Base-by-base conservation (phyloP, 176 grass and related monocot genomes). In the Carex pumila region DNA sequence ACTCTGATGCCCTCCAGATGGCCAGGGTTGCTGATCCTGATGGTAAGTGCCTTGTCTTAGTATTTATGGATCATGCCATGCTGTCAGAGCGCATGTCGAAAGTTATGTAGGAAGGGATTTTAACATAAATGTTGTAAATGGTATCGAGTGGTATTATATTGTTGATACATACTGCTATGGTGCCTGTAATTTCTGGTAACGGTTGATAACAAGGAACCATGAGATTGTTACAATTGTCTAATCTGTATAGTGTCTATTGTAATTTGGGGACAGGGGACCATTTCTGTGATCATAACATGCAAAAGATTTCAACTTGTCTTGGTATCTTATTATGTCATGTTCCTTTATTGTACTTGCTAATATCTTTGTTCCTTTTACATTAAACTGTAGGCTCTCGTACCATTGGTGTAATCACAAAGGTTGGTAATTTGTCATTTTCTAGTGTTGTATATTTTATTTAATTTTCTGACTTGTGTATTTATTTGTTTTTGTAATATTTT, bases 351-450 rank as follows among this genome's bases (percentile, higher is more conserved):
- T 47, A 58, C 3, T 30, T 55, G 2, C 59, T 84, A 19, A 74
- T 60, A n/a, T 9, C 21, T n/a, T 80, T 37, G 43, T 78, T 72
- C 6, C 25, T 85, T 76, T 47, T 84, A 50, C 83, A 22, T 66
- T 75, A 30, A 31, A 71, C 39, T 83, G 71, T 85, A 99, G 96
- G 96, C 72, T 99, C 96, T 81, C 96, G 96, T 68, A 99, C 96
- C 43, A 99, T 99, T 64, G 96, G 96, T 89, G 91, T 99, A 55
- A 99, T 99, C 83, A 99, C 96, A 85, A 99, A 99, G 96, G 96
- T 99, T 84, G 73, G 71, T 65, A 59, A 68, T 62, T 71, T 62
- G 47, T 59, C 17, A 3, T 0, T 41, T 59, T 70, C 43, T 70
- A 25, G 12, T 81, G 63, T 39, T 10, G 71, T 15, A 31, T 31